Percentiles rank a stretch among this genome's conserved stretches.
Conservation (phyloP, 345 rosid genomes). For the Rubroshorea leprosula region DNA sequence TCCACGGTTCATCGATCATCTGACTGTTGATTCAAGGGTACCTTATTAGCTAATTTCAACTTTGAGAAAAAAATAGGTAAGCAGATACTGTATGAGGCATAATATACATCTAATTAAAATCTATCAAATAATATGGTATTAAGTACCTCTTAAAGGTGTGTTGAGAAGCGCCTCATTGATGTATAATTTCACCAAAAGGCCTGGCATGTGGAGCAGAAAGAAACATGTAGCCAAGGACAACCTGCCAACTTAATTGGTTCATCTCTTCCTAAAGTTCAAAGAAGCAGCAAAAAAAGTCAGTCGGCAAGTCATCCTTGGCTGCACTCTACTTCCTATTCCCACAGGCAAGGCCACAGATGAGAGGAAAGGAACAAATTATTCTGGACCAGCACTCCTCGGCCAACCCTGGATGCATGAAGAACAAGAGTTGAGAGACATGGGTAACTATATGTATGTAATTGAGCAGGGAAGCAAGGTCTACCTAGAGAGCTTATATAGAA, state of each 20-base stretch:
- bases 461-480: no score
- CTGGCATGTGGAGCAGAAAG: slow-evolving; percentile 30
- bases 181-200: slow-evolving; percentile 19
- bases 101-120: no score
- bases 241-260: slow-evolving; percentile 30
- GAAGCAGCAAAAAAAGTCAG: background rate
- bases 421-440: background rate
- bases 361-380: background rate
- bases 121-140: background rate
- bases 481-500: background rate
- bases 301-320: slow-evolving; percentile 57
- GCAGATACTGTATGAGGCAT: no score
- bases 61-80: no score
- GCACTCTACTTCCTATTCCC: slow-evolving; percentile 27
- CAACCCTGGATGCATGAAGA: background rate
- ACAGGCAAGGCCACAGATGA: slow-evolving; percentile 28
- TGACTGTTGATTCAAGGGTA: no score
- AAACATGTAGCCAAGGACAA: slow-evolving; percentile 39
- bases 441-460: no score
- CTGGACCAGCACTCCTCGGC: no score
- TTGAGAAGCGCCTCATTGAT: background rate
- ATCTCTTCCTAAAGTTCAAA: background rate
- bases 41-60: no score
- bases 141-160: background rate
- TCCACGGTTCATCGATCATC: no score